phyloP scores from a whole-genome alignment of 352 stramenopile species.

The Pythium brassicae region DNA sequence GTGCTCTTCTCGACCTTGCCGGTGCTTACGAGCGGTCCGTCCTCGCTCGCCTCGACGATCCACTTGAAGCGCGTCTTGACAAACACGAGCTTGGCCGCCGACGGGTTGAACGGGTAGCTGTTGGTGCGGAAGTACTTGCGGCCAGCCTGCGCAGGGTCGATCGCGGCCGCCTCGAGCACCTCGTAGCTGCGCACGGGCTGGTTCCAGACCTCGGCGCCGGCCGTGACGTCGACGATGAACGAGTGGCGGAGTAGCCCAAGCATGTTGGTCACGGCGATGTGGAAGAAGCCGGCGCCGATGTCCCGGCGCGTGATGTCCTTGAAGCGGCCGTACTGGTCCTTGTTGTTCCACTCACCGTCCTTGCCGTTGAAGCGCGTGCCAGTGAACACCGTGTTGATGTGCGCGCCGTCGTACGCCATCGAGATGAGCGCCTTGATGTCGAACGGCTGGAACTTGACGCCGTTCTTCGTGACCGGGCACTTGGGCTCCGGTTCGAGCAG shows the following conservation, averaged over 20 bases:
- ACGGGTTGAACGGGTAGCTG: slow-evolving; percentile 17
- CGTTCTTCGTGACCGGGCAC: slow-evolving; percentile 18
- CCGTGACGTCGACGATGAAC: slow-evolving; percentile 49
- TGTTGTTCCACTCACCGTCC: slow-evolving; percentile 33
- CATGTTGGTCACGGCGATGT: slow-evolving; percentile 49
- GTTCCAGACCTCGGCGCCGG: slow-evolving; percentile 15
- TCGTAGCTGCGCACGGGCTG: slow-evolving; percentile 17
- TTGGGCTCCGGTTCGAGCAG: slow-evolving; percentile 39
- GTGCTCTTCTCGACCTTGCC: slow-evolving; percentile 7
- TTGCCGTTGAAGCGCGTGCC: slow-evolving; percentile 47
- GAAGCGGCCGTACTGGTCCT: slow-evolving; percentile 47
- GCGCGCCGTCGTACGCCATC: slow-evolving; percentile 43
- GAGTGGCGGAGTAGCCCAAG: slow-evolving; percentile 39
- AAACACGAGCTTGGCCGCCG: slow-evolving; percentile 9
- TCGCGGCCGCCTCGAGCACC: slow-evolving; percentile 1
- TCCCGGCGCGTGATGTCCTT: slow-evolving; percentile 32
- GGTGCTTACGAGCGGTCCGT: slow-evolving; percentile 8
- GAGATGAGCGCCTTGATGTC: slow-evolving; percentile 54
- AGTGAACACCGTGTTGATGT: slow-evolving; percentile 49
- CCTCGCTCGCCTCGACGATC: slow-evolving; percentile 7
- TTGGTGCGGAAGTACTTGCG: slow-evolving; percentile 4
- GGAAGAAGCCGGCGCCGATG: slow-evolving; percentile 47
- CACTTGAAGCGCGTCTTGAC: slow-evolving; percentile 5
- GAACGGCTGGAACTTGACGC: slow-evolving; percentile 7
- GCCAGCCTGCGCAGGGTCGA: background rate